Evolutionary conservation across 768 basidiomycete genomes (phyloP), one percentile per base, ranked within the genome.

Genomic region (Antrodiella citrinella): DNA sequence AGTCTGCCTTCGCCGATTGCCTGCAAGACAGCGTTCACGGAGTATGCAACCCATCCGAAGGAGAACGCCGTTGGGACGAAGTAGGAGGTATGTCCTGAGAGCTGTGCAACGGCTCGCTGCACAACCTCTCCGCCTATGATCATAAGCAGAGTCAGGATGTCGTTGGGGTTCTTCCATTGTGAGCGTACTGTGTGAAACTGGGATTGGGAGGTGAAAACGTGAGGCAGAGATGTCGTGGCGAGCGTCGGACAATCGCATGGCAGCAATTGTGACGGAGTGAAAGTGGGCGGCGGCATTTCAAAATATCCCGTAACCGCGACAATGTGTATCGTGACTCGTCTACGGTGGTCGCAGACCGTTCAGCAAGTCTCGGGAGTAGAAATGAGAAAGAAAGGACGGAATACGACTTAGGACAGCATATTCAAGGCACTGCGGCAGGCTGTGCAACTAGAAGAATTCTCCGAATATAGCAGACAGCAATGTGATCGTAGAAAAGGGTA

Each of bases 31-130:
- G 60, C 57, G 38, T 49, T 53, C 51, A 68, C 51, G 3, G 63
- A 58, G 41, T 66, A 68, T 11, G 62, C 60, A 20, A 67, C 62
- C 66, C 62, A 67, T 18, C 67, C 65, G 51, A 68, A 67, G 5
- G 59, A 63, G 52, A 67, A 66, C 13, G 65, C 62, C 35, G 66
- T 61, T 7, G 67, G 67, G 20, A 54, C 50, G 50, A 63, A 53
- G 47, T 44, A 43, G 50, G 42, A 47, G 26, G 48, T 35, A 5
- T 54, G 51, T 3, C 60, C 59, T 15, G 57, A 52, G 47, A 67
- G 56, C 45, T 65, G 64, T 13, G 66, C 66, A 39, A 68, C 51
- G 7, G 63, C 61, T 42, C 53, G 42, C 46, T 63, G 65, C 45
- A 66, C 59, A 52, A 66, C 59, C 55, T 67, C 63, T 15, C 61